Conservation (phyloP, 495 filamentous ascomycete species). For the Penicillium robsamsonii region DNA sequence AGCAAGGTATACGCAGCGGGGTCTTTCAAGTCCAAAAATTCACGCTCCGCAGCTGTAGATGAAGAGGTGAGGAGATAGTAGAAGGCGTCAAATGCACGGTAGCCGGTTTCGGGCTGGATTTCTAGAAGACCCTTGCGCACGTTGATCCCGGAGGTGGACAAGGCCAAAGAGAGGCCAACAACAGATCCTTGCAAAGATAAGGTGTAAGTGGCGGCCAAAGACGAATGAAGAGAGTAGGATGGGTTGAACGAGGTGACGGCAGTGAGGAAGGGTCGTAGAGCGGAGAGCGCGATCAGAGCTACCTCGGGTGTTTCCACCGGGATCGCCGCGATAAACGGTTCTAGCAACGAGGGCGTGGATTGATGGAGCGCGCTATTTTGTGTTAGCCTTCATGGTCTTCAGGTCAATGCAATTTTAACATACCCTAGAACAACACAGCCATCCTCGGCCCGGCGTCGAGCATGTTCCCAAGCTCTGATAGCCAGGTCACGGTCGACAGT, state of each 20-base stretch:
- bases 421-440: conserved; percentile 90
- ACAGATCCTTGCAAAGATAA: conserved; percentile 79
- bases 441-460: conserved; percentile 89
- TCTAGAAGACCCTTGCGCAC: conserved; percentile 77
- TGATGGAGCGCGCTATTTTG: conserved; percentile 72
- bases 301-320: conserved; percentile 72
- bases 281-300: conserved; percentile 72
- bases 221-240: conserved; percentile 75
- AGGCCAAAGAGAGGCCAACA: conserved; percentile 67
- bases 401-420: conserved; percentile 18
- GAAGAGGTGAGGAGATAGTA: conserved; percentile 92
- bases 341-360: conserved; percentile 80
- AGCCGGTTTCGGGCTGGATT: conserved; percentile 74
- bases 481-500: conserved; percentile 79
- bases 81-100: conserved; percentile 96
- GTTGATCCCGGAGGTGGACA: conserved; percentile 88
- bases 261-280: conserved; percentile 79
- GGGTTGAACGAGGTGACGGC: conserved; percentile 88
- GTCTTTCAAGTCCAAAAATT: conserved; percentile 84
- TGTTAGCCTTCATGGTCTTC: not conserved
- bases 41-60: conserved; percentile 85
- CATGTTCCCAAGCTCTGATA: conserved; percentile 92
- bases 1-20: conserved; percentile 75
- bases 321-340: conserved; percentile 75
- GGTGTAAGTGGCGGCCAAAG: conserved; percentile 75